Base-by-base conservation (phyloP, 2,329 filamentous ascomycete species). In the Venturia effusa region DNA sequence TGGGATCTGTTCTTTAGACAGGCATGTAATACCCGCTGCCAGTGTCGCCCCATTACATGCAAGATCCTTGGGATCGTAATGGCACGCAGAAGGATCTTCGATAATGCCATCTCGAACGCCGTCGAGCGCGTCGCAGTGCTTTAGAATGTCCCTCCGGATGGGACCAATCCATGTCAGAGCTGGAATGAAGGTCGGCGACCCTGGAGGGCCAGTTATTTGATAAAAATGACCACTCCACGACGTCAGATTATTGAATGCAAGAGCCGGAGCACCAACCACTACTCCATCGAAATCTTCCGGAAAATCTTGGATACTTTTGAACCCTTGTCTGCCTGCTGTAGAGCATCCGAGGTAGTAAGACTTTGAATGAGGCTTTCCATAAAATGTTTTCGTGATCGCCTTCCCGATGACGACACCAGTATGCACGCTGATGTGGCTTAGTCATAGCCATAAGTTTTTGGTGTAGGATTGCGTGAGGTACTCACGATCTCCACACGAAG, bases 101-200 rank as follows among this genome's bases (percentile, higher is more conserved):
- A 60, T 43, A 13, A 60, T 43, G 22, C 78, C 78, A 68, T 83
- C 81, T 11, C 71, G 69, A 15, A 76, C 75, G 22, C 79, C 78
- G 67, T 83, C 81, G 7, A 81, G 70, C 3, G 68, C 68, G 66
- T 83, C 81, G 68, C 81, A 83, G 68, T 83, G 80, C 15, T 73
- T 71, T 39, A 83, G 66, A 41, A 80, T 72, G 59, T 77, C 76
- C 19, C 71, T 66, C 64, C 80, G 75, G 22, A 81, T 77, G 0
- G 72, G 11, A 3, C n/a, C 69, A 15, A 70, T 67, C 79, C 79
- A 81, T 39, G 76, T 65, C 17, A 69, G 66, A 40, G 66, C 22
- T 0, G 74, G 73, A 32, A 81, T 71, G 67, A 78, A 80, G 5
- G 68, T 77, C 64, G 67, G 70, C 65, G 68, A 75, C 40, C 66